Percentiles rank a stretch among this genome's conserved stretches.
These are phyloP conservation scores for Mycena pura DNA, from an alignment of 768 basidiomycete species.

Conservation along the genomic window DNA sequence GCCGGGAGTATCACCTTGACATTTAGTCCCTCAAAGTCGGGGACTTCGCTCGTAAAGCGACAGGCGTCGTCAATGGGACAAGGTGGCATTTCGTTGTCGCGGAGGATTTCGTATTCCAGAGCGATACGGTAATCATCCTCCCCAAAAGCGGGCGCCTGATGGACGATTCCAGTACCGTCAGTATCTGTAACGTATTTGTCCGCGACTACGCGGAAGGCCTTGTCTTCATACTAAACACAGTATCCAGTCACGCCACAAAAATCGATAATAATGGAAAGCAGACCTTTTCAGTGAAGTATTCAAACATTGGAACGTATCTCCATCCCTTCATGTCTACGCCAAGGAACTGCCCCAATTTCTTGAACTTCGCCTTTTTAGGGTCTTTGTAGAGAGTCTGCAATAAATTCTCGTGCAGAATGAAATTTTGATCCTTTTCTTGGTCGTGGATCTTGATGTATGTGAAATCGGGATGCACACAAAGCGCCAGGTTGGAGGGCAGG, in stretches of 20 bases:
- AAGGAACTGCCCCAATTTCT: conserved; percentile 86
- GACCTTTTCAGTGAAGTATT: conserved; percentile 96
- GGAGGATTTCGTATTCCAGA: conserved; percentile 82
- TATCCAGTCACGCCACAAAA: background rate
- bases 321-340: conserved; percentile 95
- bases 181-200: conserved; percentile 94
- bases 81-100: conserved; percentile 90
- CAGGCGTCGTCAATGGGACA: conserved; percentile 94
- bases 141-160: conserved; percentile 98
- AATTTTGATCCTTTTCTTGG: conserved; percentile 82
- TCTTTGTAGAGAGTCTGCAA: conserved; percentile 93
- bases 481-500: conserved; percentile 90
- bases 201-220: conserved; percentile 85
- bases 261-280: background rate
- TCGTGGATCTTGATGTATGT: conserved; percentile 98
- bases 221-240: conserved; percentile 79
- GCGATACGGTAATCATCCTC: conserved; percentile 98
- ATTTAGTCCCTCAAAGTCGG: conserved; percentile 86
- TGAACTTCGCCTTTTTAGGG: conserved; percentile 95
- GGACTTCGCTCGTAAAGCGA: conserved; percentile 85
- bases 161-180: conserved; percentile 97
- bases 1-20: conserved; percentile 73
- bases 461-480: conserved; percentile 96
- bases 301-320: conserved; percentile 94
- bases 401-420: conserved; percentile 89